Conservation (phyloP, 352 stramenopile genomes). For the Globisporangium mamillatum region DNA sequence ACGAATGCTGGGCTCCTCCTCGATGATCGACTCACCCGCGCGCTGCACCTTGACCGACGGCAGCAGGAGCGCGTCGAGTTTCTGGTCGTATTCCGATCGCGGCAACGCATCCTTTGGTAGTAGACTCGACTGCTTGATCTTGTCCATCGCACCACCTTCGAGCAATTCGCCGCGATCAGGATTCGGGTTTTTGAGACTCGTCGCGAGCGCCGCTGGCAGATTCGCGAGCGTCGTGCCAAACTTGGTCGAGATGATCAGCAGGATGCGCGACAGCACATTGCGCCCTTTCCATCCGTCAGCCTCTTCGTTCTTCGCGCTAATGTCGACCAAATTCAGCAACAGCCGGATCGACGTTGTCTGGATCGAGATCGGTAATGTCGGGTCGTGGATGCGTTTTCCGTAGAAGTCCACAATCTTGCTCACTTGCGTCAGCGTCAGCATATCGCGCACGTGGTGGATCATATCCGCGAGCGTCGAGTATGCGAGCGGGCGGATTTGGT, state of each 20-base stretch:
- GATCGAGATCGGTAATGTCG: constrained; percentile 93
- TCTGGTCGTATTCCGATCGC: constrained; percentile 72
- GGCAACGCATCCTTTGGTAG: constrained; percentile 50
- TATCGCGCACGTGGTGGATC: constrained; percentile 95
- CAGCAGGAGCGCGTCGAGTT: constrained; percentile 61
- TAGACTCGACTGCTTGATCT: constrained; percentile 80
- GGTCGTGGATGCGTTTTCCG: constrained; percentile 90
- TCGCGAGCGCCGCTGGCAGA: constrained; percentile 62
- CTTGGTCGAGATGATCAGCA: constrained; percentile 94
- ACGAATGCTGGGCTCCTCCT: constrained; percentile 79
- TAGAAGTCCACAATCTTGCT: constrained; percentile 94
- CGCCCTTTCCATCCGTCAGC: constrained; percentile 83
- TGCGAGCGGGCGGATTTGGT: constrained; percentile 92
- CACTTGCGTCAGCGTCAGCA: constrained; percentile 94
- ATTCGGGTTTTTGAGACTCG: constrained; percentile 40
- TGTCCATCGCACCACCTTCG: constrained; percentile 85
- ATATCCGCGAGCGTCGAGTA: constrained; percentile 98
- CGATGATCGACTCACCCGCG: constrained; percentile 47
- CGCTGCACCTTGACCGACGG: constrained; percentile 51
- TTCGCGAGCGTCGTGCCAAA: constrained; percentile 88
- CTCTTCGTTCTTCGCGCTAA: constrained; percentile 95
- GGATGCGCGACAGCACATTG: constrained; percentile 88
- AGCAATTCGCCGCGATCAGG: constrained; percentile 62
- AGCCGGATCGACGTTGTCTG: constrained; percentile 96
- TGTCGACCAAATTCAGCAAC: constrained; percentile 96